A percentile compares a stretch with the other conserved stretches of the same genome.
phyloP scores from a whole-genome alignment of 495 filamentous ascomycete genomes.

The Usnea hakonensis region DNA sequence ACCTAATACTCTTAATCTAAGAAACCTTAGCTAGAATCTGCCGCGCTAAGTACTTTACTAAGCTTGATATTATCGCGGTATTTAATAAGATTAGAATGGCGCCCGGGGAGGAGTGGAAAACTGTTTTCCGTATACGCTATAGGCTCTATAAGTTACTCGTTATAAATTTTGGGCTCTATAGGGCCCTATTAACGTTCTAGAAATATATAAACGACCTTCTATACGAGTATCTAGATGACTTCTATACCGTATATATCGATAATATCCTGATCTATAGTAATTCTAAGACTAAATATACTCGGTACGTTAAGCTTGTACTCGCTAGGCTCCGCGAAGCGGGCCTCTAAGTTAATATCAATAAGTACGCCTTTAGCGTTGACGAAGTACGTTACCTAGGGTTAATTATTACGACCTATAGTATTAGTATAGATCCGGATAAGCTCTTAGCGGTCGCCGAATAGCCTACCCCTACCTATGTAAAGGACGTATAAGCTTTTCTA shows the following conservation, averaged over 20 bases:
- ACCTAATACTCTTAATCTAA: neutral
- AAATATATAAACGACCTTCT: conserved; percentile 20
- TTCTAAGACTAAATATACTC: no score
- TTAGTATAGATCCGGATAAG: no score
- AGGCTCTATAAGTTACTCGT: conserved; percentile 20
- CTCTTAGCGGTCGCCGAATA: no score
- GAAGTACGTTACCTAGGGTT: no score
- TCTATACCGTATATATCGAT: conserved; percentile 24
- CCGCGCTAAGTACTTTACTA: neutral
- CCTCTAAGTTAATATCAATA: no score
- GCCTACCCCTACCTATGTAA: no score
- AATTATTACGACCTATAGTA: no score
- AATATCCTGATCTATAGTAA: conserved; percentile 27
- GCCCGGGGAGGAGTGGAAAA: conserved; percentile 18
- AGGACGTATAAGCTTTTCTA: no score
- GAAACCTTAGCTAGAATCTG: neutral
- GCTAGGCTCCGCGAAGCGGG: no score
- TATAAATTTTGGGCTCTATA: conserved; percentile 23
- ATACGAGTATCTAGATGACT: conserved; percentile 17
- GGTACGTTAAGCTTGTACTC: no score
- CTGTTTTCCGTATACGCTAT: conserved; percentile 12
- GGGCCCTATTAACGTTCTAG: conserved; percentile 9
- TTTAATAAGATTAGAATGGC: conserved; percentile 17
- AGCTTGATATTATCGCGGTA: conserved; percentile 12
- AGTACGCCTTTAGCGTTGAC: no score